Evolutionary conservation across 176 grass and related monocot species (phyloP), one percentile per base, ranked within the genome.

Genomic region (Oryza rufipogon): DNA sequence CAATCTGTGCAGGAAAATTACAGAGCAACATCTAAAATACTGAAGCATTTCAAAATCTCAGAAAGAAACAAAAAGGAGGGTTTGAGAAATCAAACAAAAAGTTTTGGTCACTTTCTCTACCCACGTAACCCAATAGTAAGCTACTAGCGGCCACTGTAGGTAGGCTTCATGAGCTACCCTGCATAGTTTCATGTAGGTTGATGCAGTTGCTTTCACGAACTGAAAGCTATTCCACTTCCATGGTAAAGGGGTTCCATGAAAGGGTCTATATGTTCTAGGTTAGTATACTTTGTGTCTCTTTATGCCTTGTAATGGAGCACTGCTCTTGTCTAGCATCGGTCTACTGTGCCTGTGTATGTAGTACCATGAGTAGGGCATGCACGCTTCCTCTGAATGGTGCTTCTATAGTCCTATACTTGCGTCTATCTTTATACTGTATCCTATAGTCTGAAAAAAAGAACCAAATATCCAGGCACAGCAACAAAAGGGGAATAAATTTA

Each of bases 1-100:
- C 81, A 75, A 98, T 76, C 95, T 95, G 82, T 66, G 36, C 28
- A 44, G 46, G 76, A 79, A 79, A 65, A 28, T 76, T 30, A 38
- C 11, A 11, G n/a, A 4, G 81, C 7, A 23, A 32, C 2, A 64
- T 52, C 9, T 25, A 28, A 28, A 69, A 64, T 14, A 68, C 1
- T 68, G 16, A 32, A 67, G 15, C 58, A 48, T 44, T 44, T 20
- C 38, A 23, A 60, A 61, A 19, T 78, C 11, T 26, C 7, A 22
- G 13, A 33, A 54, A 45, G 1, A 78, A 5, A 26, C 7, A 47
- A 68, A 23, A 11, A 60, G 10, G 14, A 4, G 28, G 14, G 15
- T 60, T 14, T 23, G 7, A 45, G 11, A 33, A 33, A 81, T 68
- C 17, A 86, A 52, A 22, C 32, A 51, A 13, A 13, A 39, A 52